phyloP scores from a whole-genome alignment of 179 eudicot genomes.

The Beta lomatogona region DNA sequence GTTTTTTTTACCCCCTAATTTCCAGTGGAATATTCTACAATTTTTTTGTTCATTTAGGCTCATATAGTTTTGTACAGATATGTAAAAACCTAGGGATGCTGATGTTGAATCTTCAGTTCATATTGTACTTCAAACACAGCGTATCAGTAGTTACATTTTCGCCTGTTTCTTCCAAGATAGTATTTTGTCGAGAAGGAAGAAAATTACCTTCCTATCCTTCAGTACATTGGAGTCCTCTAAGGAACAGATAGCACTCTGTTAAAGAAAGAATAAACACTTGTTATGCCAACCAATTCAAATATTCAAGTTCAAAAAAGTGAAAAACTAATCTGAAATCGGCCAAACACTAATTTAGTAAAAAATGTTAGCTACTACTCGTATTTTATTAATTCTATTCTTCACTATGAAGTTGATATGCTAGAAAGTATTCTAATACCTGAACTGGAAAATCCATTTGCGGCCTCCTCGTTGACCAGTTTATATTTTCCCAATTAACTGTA shows the following conservation, averaged over 20 bases:
- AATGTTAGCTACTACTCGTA: not conserved
- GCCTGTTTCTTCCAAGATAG: not conserved
- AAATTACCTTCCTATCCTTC: slow-evolving; percentile 76
- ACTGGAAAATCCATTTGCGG: slow-evolving; percentile 98
- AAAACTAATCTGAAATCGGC: not conserved
- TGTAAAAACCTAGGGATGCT: not conserved
- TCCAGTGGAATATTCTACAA: not conserved
- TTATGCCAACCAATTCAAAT: slow-evolving; percentile 8
- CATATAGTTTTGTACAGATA: too few species aligned
- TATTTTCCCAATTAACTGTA: slow-evolving; percentile 92
- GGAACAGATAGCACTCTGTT: slow-evolving; percentile 87
- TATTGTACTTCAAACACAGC: not conserved
- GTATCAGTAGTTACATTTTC: not conserved
- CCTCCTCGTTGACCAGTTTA: slow-evolving; percentile 84
- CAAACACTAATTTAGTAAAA: not conserved
- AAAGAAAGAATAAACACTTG: slow-evolving; percentile 21
- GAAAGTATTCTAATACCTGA: slow-evolving; percentile 53
- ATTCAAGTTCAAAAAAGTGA: not conserved
- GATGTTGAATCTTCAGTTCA: not conserved
- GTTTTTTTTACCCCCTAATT: not conserved
- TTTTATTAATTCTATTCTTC: not conserved
- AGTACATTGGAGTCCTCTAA: slow-evolving; percentile 68
- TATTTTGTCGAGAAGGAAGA: not conserved
- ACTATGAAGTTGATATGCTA: not conserved
- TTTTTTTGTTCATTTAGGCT: not conserved